phyloP scores from a whole-genome alignment of 164 flowering plant species.

The Vitis riparia region DNA sequence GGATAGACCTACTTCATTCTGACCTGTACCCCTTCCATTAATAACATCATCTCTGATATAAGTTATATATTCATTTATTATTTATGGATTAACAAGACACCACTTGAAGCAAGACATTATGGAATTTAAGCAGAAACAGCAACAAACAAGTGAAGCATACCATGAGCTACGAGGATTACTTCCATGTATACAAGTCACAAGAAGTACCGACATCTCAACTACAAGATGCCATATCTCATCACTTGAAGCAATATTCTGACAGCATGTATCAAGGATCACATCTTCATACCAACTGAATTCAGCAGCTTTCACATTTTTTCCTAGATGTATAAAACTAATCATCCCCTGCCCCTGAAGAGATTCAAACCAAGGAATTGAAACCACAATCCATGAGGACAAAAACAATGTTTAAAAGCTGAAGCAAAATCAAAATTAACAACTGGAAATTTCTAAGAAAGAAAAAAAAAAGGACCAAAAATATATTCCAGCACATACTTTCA shows the following conservation, averaged over 20 bases:
- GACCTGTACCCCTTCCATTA: no score
- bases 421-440: slow-evolving; percentile 1
- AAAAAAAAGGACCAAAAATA: no score
- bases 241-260: slow-evolving; percentile 70
- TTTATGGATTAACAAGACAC: not conserved
- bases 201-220: slow-evolving; percentile 85
- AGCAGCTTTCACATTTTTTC: slow-evolving; percentile 57
- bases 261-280: slow-evolving; percentile 88
- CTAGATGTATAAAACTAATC: slow-evolving; percentile 74
- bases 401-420: not conserved
- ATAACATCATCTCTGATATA: no score
- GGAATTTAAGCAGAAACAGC: not conserved
- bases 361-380: slow-evolving; percentile 9
- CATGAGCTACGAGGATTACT: slow-evolving; percentile 86
- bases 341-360: slow-evolving; percentile 76
- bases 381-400: not conserved
- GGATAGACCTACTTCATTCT: no score
- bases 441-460: not conserved
- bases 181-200: slow-evolving; percentile 49
- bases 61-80: no score
- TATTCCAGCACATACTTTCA: slow-evolving; percentile 65
- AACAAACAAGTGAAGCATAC: slow-evolving; percentile 33
- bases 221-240: slow-evolving; percentile 83
- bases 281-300: slow-evolving; percentile 72
- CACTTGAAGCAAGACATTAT: not conserved